phyloP scores from a whole-genome alignment of 345 rosid species.

The Acer saccharum region DNA sequence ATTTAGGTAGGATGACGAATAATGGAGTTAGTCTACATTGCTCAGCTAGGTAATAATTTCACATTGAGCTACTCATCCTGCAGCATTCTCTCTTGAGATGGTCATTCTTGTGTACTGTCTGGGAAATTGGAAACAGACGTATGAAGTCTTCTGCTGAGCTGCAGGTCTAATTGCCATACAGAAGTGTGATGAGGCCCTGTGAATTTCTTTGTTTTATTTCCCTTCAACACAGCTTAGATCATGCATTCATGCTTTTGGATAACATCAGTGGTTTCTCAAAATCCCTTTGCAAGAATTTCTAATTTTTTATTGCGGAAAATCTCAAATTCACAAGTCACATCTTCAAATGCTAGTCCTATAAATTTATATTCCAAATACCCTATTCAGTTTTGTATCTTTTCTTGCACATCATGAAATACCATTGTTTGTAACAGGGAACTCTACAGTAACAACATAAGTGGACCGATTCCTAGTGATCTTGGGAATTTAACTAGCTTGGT shows the following conservation, averaged over 20 bases:
- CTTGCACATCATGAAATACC: conserved; percentile 7
- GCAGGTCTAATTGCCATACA: not conserved
- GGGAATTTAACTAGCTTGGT: conserved; percentile 95
- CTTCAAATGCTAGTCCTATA: not conserved
- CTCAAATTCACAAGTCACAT: not conserved
- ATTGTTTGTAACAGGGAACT: conserved; percentile 71
- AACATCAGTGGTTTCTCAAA: not conserved
- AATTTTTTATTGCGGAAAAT: not conserved
- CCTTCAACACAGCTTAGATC: not conserved
- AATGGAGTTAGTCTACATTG: not conserved
- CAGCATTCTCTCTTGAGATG: not conserved
- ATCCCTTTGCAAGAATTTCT: not conserved
- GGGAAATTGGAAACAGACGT: not conserved
- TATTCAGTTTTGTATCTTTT: conserved; percentile 1
- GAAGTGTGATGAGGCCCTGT: not conserved
- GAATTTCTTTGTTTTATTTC: not conserved
- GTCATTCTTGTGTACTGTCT: not conserved
- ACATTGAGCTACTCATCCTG: not conserved
- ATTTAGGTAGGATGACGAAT: not conserved
- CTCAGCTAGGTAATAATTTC: not conserved
- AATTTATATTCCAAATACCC: not conserved
- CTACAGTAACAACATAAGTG: conserved; percentile 90
- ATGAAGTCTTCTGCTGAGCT: not conserved
- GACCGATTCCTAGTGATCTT: conserved; percentile 88
- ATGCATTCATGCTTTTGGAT: not conserved